Conservation (phyloP, 352 stramenopile genomes). For the Lagenidium giganteum region DNA sequence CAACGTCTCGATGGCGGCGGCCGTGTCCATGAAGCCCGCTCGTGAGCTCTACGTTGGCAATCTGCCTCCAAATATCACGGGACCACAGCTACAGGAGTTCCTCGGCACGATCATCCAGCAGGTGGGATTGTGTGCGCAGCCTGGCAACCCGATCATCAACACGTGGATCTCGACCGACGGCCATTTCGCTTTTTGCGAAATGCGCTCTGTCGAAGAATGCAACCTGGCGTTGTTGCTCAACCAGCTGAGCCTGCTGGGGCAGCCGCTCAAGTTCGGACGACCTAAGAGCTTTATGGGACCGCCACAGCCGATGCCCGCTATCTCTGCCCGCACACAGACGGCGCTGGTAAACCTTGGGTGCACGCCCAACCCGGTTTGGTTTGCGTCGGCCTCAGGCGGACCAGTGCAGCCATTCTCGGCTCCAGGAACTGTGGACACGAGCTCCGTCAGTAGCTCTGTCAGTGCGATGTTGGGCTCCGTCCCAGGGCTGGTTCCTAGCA, state of each 20-base stretch:
- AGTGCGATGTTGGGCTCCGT: too few relatives aligned
- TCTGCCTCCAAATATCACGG: constrained; percentile 75
- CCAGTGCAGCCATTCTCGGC: not conserved
- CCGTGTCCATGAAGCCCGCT: constrained; percentile 71
- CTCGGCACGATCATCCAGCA: constrained; percentile 86
- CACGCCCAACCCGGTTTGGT: constrained; percentile 76
- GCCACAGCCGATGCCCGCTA: constrained; percentile 63
- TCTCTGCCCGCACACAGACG: constrained; percentile 69
- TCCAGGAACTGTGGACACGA: constrained; percentile 1
- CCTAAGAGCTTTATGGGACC: constrained; percentile 80
- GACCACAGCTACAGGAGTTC: constrained; percentile 81
- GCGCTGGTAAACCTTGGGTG: constrained; percentile 79
- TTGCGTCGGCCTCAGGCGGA: constrained; percentile 25
- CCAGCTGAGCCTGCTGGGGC: constrained; percentile 68
- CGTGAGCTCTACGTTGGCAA: constrained; percentile 86
- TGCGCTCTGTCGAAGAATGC: constrained; percentile 82
- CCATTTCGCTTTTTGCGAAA: constrained; percentile 86
- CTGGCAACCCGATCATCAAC: constrained; percentile 78
- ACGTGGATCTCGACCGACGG: constrained; percentile 85
- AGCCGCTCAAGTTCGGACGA: constrained; percentile 83
- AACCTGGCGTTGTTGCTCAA: constrained; percentile 83
- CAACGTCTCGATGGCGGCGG: constrained; percentile 67
- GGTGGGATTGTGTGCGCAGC: constrained; percentile 68
- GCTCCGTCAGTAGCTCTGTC: too few relatives aligned
- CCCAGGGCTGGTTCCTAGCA: too few relatives aligned